Evolutionary conservation across 2,329 filamentous ascomycete genomes (phyloP), one percentile per base, ranked within the genome.

Genomic region (Colletotrichum sp.): DNA sequence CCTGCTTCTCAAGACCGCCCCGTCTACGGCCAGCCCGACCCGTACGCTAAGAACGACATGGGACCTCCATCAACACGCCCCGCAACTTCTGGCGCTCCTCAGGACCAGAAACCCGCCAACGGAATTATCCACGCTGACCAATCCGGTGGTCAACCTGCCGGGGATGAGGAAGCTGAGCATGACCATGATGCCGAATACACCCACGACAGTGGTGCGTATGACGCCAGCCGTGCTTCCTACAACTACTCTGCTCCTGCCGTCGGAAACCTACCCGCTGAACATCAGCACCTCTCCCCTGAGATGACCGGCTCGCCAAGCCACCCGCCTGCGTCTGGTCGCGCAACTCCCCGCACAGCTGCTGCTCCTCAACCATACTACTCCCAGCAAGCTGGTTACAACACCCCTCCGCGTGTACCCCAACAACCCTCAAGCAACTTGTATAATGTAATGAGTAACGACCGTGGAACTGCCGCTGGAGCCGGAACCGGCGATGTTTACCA

Each of bases 31-130:
- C 96, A 96, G 76, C 82, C 89, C 62, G 89, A 87, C 80, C 85
- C 90, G 9, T 97, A 96, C 80, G 89, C 95, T 76, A 97, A 97
- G 88, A 94, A 89, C 76, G 95, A 98, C 79, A 98, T 98, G 95
- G 95, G 94, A 0, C 95, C 96, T 24, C 95, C 95, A 13, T 91
- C 94, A 36, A 88, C 86, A 73, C 90, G 94, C 74, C 88, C 91
- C 3, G 84, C 90, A 8, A 89, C 91, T 60, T 86, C 91, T 48
- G 90, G 91, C 66, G 85, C 89, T 5, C 89, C 93, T 72, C 84
- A 85, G 32, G 93, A 95, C 77, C 89, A 92, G 71, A 93, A 93
- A 82, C 83, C 88, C 30, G 82, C 90, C 24, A 96, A 96, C 83
- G 90, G 94, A 75, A 90, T 94, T 80, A 89, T 94, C 79, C 89